Conservation (phyloP, 2,329 filamentous ascomycete species). For the Pseudogymnoascus sp. region DNA sequence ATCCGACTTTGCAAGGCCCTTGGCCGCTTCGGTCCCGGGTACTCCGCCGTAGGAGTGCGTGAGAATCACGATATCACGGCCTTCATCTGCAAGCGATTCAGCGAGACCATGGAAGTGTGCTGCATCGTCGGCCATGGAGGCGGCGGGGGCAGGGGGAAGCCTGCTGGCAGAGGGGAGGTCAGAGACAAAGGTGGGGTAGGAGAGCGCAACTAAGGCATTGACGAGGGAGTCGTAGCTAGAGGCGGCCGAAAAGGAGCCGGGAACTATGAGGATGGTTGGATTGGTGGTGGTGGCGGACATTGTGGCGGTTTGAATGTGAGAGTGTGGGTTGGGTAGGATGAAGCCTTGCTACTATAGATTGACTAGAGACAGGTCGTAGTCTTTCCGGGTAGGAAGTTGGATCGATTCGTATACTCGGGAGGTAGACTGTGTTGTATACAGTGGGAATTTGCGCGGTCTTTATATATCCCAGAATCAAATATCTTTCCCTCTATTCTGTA, state of each 20-base stretch:
- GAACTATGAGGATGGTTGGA: conserved; percentile 23
- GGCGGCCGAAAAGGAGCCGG: conserved; percentile 22
- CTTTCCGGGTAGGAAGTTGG: not conserved
- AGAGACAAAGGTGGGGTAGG: conserved; percentile 18
- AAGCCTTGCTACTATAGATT: not conserved
- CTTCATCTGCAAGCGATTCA: conserved; percentile 29
- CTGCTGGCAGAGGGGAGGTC: conserved; percentile 18
- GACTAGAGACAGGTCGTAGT: not conserved
- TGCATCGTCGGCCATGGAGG: conserved; percentile 31
- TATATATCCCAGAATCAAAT: not conserved
- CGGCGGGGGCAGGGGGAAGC: conserved; percentile 15
- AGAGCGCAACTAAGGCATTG: conserved; percentile 12
- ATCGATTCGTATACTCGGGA: not conserved
- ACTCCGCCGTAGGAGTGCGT: conserved; percentile 35
- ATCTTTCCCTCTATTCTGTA: not conserved
- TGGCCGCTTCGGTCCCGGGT: conserved; percentile 28
- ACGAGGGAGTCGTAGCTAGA: conserved; percentile 20
- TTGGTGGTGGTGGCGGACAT: conserved; percentile 12
- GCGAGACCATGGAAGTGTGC: conserved; percentile 28
- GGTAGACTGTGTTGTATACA: not conserved
- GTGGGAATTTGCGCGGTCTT: not conserved
- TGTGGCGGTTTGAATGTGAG: not conserved
- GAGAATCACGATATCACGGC: conserved; percentile 33
- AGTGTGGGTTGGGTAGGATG: not conserved
- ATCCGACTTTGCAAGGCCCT: conserved; percentile 30